Conservation (phyloP, 2,329 filamentous ascomycete genomes). For the Botryotinia narcissicola region DNA sequence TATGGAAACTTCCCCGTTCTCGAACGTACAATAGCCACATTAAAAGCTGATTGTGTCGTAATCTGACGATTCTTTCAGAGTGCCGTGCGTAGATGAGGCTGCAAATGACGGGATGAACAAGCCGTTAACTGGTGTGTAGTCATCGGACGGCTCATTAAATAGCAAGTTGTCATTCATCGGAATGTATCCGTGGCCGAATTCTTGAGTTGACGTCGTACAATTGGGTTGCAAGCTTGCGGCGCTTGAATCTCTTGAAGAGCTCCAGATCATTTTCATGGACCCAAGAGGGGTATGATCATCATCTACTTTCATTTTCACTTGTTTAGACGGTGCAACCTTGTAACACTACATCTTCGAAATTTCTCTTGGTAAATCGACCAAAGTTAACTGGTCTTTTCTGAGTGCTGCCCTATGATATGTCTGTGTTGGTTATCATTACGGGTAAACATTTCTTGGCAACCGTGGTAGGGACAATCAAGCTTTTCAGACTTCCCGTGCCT, state of each 20-base stretch:
- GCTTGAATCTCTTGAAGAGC: background rate
- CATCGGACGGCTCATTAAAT: background rate
- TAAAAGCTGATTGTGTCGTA: too few relatives aligned
- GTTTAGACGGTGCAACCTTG: background rate
- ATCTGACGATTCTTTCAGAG: background rate
- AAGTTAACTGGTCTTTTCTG: background rate
- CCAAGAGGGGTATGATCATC: background rate
- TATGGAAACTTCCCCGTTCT: background rate
- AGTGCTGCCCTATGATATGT: background rate
- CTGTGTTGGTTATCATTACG: background rate
- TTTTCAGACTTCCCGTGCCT: background rate
- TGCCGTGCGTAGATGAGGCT: background rate
- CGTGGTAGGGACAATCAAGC: background rate
- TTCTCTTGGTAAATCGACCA: background rate
- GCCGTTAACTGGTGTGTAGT: background rate
- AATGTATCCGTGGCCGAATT: background rate
- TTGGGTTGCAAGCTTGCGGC: background rate
- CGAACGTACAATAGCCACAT: background rate
- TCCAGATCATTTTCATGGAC: background rate
- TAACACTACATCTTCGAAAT: background rate
- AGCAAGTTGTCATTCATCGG: background rate
- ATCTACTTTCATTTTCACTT: background rate
- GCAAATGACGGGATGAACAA: fast-evolving
- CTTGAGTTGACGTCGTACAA: background rate
- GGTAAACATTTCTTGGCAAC: background rate